Conservation (phyloP, 768 basidiomycete species). For the Terana coerulea region DNA sequence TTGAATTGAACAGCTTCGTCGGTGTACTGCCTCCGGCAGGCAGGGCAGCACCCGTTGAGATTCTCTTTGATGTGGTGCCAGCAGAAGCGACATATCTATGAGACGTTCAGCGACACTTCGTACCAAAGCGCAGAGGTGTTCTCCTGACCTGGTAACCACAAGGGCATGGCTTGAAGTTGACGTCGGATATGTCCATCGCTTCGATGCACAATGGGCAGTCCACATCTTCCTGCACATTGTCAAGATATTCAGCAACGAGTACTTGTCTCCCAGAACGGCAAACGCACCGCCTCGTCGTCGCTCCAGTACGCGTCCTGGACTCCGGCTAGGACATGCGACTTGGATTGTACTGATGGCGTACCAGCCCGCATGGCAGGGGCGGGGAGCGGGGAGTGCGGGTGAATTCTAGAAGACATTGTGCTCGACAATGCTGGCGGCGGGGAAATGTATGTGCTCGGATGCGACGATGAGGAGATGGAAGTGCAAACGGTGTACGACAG, state of each 20-base stretch:
- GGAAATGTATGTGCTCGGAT: neutral
- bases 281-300: slow-evolving; percentile 79
- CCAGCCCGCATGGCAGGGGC: slow-evolving; percentile 72
- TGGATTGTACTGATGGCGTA: slow-evolving; percentile 71
- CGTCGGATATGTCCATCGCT: slow-evolving; percentile 98
- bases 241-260: slow-evolving; percentile 7
- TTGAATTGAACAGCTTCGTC: slow-evolving; percentile 95
- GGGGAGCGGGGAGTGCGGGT: slow-evolving; percentile 61
- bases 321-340: slow-evolving; percentile 82
- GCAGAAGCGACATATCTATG: slow-evolving; percentile 96
- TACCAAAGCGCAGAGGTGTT: neutral
- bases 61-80: slow-evolving; percentile 98
- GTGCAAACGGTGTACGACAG: slow-evolving; percentile 4
- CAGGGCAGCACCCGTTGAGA: slow-evolving; percentile 93
- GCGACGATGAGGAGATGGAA: slow-evolving; percentile 13
- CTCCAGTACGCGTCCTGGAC: slow-evolving; percentile 98
- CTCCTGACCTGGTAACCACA: slow-evolving; percentile 90
- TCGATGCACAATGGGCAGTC: slow-evolving; percentile 98
- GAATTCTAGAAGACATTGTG: slow-evolving; percentile 57
- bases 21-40: slow-evolving; percentile 89
- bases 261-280: slow-evolving; percentile 1
- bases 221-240: slow-evolving; percentile 78
- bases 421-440: slow-evolving; percentile 23
- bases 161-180: slow-evolving; percentile 98
- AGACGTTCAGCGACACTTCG: neutral